Evolutionary conservation across 2,329 filamentous ascomycete species (phyloP).

Genomic region (Fusarium penzigii): DNA sequence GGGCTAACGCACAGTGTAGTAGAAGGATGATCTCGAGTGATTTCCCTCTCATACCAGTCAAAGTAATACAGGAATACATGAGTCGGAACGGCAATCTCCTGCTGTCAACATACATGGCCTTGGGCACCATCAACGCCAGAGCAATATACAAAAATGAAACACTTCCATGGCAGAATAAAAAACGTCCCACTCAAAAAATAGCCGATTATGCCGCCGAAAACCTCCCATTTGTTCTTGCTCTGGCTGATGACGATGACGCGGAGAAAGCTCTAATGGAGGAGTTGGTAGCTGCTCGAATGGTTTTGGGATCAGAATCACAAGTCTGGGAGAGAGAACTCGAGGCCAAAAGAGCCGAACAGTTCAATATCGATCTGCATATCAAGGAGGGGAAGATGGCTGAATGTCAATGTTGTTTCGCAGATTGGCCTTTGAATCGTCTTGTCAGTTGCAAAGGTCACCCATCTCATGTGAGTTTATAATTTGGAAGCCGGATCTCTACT

Average conservation of each 20-base stretch:
- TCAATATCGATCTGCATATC: conserved; percentile 43
- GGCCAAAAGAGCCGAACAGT: conserved; percentile 32
- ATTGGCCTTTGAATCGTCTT: conserved; percentile 66
- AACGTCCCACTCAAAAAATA: conserved; percentile 1
- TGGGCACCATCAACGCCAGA: conserved; percentile 8
- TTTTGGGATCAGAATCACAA: conserved; percentile 17
- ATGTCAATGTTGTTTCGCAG: conserved; percentile 73
- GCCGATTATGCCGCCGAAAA: conserved; percentile 5
- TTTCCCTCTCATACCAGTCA: conserved; percentile 21
- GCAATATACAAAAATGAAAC: background rate
- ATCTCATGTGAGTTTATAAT: conserved; percentile 33
- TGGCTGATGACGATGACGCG: background rate
- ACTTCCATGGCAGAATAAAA: conserved; percentile 13
- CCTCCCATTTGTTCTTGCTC: conserved; percentile 4
- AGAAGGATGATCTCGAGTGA: conserved; percentile 22
- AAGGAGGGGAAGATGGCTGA: conserved; percentile 58
- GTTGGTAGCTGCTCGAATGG: conserved; percentile 19
- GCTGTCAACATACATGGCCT: conserved; percentile 17
- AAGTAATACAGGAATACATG: conserved; percentile 11
- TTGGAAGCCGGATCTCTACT: no score
- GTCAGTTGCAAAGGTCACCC: conserved; percentile 62
- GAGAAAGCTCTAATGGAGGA: conserved; percentile 20
- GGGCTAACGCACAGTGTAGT: conserved; percentile 13
- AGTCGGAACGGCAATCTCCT: conserved; percentile 11
- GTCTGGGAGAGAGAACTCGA: conserved; percentile 34